Conservation (phyloP, 208 protist genomes). For the Porcisia hertigi region DNA sequence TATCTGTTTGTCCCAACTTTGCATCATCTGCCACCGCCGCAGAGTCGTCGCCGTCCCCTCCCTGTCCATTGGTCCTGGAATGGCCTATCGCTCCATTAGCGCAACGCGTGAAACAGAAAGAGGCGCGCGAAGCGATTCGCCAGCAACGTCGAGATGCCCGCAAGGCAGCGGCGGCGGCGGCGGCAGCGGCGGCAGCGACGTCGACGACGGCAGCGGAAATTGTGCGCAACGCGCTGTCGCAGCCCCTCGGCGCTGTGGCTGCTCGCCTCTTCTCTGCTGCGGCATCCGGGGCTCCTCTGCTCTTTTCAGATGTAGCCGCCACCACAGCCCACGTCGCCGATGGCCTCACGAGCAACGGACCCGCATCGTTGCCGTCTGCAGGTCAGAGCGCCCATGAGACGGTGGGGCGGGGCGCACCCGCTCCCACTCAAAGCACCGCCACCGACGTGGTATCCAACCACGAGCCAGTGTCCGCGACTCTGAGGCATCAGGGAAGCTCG, state of each 20-base stretch:
- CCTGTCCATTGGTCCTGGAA: conserved; percentile 1
- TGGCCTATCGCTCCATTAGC: conserved; percentile 17
- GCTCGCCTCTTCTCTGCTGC: conserved; percentile 27
- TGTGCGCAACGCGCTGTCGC: conserved; percentile 20
- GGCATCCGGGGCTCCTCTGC: conserved; percentile 11
- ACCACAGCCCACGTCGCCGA: not conserved
- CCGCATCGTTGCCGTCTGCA: not conserved
- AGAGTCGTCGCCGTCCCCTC: not conserved
- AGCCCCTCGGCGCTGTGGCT: conserved; percentile 28
- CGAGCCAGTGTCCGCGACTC: not conserved
- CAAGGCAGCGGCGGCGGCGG: not conserved
- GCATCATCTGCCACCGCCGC: not conserved
- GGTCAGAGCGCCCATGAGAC: not conserved
- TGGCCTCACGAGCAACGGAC: not conserved
- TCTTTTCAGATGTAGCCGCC: conserved; percentile 18
- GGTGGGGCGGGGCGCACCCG: not conserved
- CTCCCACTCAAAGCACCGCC: not conserved
- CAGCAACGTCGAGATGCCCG: conserved; percentile 24
- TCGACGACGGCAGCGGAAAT: conserved; percentile 19
- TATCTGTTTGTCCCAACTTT: not conserved
- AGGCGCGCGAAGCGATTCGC: conserved; percentile 9
- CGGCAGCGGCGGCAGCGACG: not conserved
- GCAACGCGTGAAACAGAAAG: conserved; percentile 16
- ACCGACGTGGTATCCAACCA: not conserved
- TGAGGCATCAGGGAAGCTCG: not conserved